Evolutionary conservation across 176 grass and related monocot genomes (phyloP), one percentile per base, ranked within the genome.

Genomic region (Puccinellia tenuiflora): DNA sequence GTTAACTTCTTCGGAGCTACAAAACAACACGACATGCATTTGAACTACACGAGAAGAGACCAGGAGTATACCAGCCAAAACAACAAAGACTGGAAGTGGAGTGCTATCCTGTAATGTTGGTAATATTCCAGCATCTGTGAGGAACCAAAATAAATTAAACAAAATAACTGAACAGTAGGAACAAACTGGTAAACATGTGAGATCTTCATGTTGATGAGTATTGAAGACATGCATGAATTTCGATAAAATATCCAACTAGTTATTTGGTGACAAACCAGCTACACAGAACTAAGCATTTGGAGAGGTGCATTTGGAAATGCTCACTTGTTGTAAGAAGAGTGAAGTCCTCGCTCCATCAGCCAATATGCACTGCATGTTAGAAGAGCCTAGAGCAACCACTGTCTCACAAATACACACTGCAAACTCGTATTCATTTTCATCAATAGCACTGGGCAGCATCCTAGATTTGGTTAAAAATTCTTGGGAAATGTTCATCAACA

Each of bases 121-220:
- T 95, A 95, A 79, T 98, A 98, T 88, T 95, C 91, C 91, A 98
- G 87, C 96, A 98, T 98, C 96, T 98, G 87, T 56, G 75, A 87
- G 80, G 73, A 88, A 68, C 45, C 51, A 7, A 40, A 82, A 82
- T 77, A 85, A 78, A 81, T 72, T 81, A 68, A 46, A 81, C 10
- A 63, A 45, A 34, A 82, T 56, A 88, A 50, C 35, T 73, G 66
- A 81, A 82, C 71, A 10, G 54, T 22, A 40, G 5, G 9, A 20
- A 40, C 11, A 18, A 64, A 71, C 46, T 26, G 25, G 30, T 33
- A 47, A 79, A 61, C 15, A 62, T 31, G 30, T 64, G 15, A 83
- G 61, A 83, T 33, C 24, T 54, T 77, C 20, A 15, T 45, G 21
- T 54, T 62, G 37, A 38, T 31, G 39, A 43, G 55, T 46, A 89